A percentile compares a stretch with the other conserved stretches of the same genome.
phyloP scores from a whole-genome alignment of 1,284 basidiomycete genomes.

The Mycosarcoma maydis region DNA sequence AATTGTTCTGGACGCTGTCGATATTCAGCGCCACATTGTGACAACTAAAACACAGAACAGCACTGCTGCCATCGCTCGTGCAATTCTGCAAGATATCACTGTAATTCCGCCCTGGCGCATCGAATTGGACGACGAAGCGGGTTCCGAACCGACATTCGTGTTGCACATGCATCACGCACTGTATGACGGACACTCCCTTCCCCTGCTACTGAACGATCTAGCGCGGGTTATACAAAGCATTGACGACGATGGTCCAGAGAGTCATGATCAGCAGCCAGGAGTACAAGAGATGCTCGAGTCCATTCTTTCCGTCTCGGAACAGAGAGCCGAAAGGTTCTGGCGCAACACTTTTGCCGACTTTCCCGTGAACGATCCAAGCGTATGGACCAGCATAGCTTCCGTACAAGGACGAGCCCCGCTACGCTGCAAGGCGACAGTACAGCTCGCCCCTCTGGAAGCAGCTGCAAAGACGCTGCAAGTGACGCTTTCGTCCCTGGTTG shows the following conservation, averaged over 20 bases:
- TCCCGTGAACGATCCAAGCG: slow-evolving; percentile 1
- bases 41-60: background rate
- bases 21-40: slow-evolving; percentile 1
- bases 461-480: slow-evolving; percentile 4
- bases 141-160: background rate
- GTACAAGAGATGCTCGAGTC: slow-evolving; percentile 6
- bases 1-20: background rate
- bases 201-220: slow-evolving; percentile 6
- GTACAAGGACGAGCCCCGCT: background rate
- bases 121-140: background rate
- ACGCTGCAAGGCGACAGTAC: slow-evolving; percentile 2
- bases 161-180: slow-evolving; percentile 15
- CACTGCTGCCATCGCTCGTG: background rate
- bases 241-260: background rate
- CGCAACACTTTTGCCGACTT: slow-evolving; percentile 7
- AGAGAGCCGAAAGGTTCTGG: slow-evolving; percentile 6
- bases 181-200: slow-evolving; percentile 16
- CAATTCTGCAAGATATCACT: slow-evolving; percentile 1
- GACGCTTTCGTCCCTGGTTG: slow-evolving; percentile 7
- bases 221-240: too few relatives aligned
- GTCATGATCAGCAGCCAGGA: background rate
- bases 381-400: slow-evolving; percentile 1
- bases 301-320: slow-evolving; percentile 1
- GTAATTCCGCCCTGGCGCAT: slow-evolving; percentile 7
- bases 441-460: slow-evolving; percentile 4